A percentile compares a stretch with the other conserved stretches of the same genome.
Evolutionary conservation across 352 stramenopile genomes (phyloP).

Genomic region (Thraustochytrium striatum): DNA sequence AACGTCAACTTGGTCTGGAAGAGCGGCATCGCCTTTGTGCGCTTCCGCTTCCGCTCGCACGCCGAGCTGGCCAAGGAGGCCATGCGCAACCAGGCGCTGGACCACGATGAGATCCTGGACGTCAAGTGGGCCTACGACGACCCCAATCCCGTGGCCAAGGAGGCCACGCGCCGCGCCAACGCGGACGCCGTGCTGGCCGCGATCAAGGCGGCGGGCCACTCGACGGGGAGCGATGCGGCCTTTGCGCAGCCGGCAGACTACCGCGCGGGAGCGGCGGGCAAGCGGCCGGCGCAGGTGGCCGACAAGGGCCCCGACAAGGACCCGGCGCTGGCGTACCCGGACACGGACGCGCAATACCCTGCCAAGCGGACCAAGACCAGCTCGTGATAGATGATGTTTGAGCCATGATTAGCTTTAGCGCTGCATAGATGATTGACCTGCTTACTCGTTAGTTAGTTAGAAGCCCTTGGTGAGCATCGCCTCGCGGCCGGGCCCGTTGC

Average conservation of each 20-base stretch:
- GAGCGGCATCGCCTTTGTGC: slow-evolving; percentile 82
- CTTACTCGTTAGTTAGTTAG: too few species aligned
- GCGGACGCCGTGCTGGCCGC: slow-evolving; percentile 78
- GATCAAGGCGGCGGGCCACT: slow-evolving; percentile 64
- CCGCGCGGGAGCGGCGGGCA: neutral
- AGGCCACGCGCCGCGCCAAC: slow-evolving; percentile 73
- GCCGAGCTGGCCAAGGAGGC: slow-evolving; percentile 67
- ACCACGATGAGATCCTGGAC: slow-evolving; percentile 79
- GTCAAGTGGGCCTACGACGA: slow-evolving; percentile 86
- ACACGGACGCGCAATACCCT: neutral
- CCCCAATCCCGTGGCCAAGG: slow-evolving; percentile 83
- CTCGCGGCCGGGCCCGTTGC: slow-evolving; percentile 87
- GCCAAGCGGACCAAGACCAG: neutral
- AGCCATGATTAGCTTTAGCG: neutral
- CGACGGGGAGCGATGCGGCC: neutral
- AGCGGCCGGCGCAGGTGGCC: neutral
- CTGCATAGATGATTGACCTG: too few species aligned
- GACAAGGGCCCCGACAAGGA: neutral
- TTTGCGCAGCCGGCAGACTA: slow-evolving; percentile 32
- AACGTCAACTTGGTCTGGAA: slow-evolving; percentile 85
- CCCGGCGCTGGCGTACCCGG: neutral
- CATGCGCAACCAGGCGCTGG: slow-evolving; percentile 80
- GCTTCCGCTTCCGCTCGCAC: slow-evolving; percentile 60
- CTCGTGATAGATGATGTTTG: neutral
- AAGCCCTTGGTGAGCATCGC: slow-evolving; percentile 53